Conservation (phyloP, 352 stramenopile genomes). For the Phytophthora pseudosyringae region DNA sequence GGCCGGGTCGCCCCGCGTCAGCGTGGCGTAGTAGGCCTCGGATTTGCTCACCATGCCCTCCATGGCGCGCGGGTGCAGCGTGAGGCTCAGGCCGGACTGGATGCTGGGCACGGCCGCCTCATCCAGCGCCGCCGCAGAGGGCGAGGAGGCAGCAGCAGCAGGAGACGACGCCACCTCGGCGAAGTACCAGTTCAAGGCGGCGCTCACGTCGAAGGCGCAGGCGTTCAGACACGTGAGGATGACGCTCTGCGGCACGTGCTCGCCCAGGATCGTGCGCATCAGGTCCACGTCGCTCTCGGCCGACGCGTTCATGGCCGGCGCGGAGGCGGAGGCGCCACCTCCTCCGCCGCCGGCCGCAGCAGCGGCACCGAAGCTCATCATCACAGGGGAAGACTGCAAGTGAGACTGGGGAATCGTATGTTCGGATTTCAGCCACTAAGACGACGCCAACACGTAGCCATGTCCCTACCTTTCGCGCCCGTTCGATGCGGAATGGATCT, state of each 20-base stretch:
- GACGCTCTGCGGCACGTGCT: slow-evolving; percentile 85
- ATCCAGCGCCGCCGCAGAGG: neutral
- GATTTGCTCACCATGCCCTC: slow-evolving; percentile 87
- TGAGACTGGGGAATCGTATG: neutral
- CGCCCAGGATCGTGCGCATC: slow-evolving; percentile 89
- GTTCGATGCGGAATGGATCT: neutral
- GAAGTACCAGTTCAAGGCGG: slow-evolving; percentile 90
- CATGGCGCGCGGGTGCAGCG: slow-evolving; percentile 69
- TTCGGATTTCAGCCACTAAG: slow-evolving; percentile 2
- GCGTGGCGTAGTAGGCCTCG: slow-evolving; percentile 85
- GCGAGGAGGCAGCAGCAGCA: slow-evolving; percentile 1
- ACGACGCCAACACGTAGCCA: neutral
- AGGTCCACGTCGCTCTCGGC: slow-evolving; percentile 79
- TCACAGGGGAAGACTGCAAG: neutral
- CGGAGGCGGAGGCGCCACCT: neutral
- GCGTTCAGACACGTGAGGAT: slow-evolving; percentile 87
- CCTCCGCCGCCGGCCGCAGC: neutral
- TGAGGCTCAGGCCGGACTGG: slow-evolving; percentile 77
- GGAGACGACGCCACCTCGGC: slow-evolving; percentile 64
- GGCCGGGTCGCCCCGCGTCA: slow-evolving; percentile 68
- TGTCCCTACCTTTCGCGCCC: neutral
- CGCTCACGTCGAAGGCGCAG: slow-evolving; percentile 85
- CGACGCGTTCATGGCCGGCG: slow-evolving; percentile 27
- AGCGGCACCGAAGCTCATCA: slow-evolving; percentile 4
- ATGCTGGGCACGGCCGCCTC: slow-evolving; percentile 47